Conservation (phyloP, 805 yeast genomes). For the Myxozyma kluyveri region DNA sequence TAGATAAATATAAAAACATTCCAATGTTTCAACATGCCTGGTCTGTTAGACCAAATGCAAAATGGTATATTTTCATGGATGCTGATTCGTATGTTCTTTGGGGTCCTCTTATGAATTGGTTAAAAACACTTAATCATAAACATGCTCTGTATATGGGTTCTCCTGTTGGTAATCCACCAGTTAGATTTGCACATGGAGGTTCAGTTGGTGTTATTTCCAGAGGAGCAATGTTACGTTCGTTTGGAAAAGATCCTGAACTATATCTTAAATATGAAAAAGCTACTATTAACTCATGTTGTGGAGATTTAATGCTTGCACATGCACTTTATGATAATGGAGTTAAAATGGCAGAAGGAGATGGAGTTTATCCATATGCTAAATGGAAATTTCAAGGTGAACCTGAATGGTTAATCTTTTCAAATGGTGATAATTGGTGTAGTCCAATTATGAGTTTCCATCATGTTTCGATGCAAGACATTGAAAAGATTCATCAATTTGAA, state of each 20-base stretch:
- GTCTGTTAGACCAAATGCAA: slow-evolving; percentile 31
- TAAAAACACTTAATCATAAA: slow-evolving; percentile 33
- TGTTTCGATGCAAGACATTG: slow-evolving; percentile 26
- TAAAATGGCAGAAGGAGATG: slow-evolving; percentile 13
- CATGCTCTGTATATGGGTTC: slow-evolving; percentile 38
- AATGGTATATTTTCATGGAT: slow-evolving; percentile 42
- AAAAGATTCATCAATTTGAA: slow-evolving; percentile 38
- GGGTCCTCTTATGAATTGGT: slow-evolving; percentile 33
- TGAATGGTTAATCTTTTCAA: slow-evolving; percentile 20
- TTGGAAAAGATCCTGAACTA: slow-evolving; percentile 31
- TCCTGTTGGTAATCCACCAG: slow-evolving; percentile 29
- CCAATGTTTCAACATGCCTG: slow-evolving; percentile 42
- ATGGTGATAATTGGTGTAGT: slow-evolving; percentile 34
- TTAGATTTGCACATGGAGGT: slow-evolving; percentile 42
- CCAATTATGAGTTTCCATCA: slow-evolving; percentile 40
- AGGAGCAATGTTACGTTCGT: slow-evolving; percentile 36
- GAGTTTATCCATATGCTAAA: slow-evolving; percentile 15
- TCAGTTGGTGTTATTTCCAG: slow-evolving; percentile 39
- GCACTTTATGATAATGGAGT: slow-evolving; percentile 31
- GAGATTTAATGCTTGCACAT: slow-evolving; percentile 39
- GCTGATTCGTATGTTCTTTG: slow-evolving; percentile 38
- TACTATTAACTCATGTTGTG: slow-evolving; percentile 36
- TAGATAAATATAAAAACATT: slow-evolving; percentile 41
- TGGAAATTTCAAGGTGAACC: slow-evolving; percentile 38
- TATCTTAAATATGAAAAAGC: slow-evolving; percentile 26